Evolutionary conservation across 2,329 filamentous ascomycete genomes (phyloP).

Genomic region (Claviceps pusilla): DNA sequence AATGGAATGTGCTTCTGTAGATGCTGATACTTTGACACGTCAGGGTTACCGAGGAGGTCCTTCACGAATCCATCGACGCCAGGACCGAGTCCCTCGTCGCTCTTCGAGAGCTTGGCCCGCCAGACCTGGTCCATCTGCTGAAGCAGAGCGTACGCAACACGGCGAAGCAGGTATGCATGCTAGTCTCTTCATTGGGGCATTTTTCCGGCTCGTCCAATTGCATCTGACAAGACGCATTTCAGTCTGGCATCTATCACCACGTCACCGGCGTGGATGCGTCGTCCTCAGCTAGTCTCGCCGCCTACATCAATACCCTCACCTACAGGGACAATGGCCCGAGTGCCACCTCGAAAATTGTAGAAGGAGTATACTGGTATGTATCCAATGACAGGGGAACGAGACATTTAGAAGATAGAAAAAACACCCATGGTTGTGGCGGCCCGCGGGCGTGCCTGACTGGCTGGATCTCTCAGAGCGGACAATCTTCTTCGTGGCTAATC

Average conservation of each 20-base stretch:
- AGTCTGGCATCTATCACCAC: slow-evolving; percentile 94
- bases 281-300: slow-evolving; percentile 87
- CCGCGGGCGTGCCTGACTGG: no score
- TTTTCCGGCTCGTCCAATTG: not conserved
- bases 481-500: not conserved
- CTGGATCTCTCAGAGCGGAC: no score
- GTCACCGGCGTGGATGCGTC: slow-evolving; percentile 94
- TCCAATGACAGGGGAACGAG: not conserved
- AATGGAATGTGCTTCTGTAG: not conserved
- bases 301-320: slow-evolving; percentile 95
- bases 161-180: slow-evolving; percentile 35
- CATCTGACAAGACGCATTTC: slow-evolving; percentile 8
- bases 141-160: slow-evolving; percentile 51
- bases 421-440: no score
- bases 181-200: not conserved
- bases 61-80: slow-evolving; percentile 82
- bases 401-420: no score
- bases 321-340: slow-evolving; percentile 71
- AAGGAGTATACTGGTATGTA: slow-evolving; percentile 79
- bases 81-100: slow-evolving; percentile 76
- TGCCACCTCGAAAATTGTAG: slow-evolving; percentile 65
- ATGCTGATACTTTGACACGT: slow-evolving; percentile 9
- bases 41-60: slow-evolving; percentile 85
- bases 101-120: slow-evolving; percentile 84
- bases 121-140: slow-evolving; percentile 86